Conservation (phyloP, 495 filamentous ascomycete genomes). For the Podospora appendiculata region DNA sequence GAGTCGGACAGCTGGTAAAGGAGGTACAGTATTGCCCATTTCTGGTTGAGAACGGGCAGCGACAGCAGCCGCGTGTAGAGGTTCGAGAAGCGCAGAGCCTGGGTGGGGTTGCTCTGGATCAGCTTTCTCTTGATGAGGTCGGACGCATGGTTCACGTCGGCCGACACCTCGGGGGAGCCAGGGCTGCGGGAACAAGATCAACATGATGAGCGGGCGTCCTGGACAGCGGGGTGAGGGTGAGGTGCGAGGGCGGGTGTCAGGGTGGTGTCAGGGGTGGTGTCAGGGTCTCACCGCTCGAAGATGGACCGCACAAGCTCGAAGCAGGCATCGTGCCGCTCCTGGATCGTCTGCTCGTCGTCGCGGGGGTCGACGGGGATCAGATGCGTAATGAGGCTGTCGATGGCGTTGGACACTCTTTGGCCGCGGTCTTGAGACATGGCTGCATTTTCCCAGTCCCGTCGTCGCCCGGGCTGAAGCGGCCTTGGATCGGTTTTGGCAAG, state of each 20-base stretch:
- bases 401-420: conserved; percentile 42
- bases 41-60: conserved; percentile 84
- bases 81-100: conserved; percentile 81
- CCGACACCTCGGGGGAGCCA: conserved; percentile 26
- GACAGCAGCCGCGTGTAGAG: conserved; percentile 80
- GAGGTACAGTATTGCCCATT: conserved; percentile 93
- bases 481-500: too few species aligned
- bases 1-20: conserved; percentile 73
- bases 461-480: too few species aligned
- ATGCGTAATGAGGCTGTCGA: conserved; percentile 50
- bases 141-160: conserved; percentile 80
- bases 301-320: conserved; percentile 42
- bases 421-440: conserved; percentile 35
- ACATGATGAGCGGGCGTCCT: neutral
- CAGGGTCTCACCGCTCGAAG: conserved; percentile 38
- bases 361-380: conserved; percentile 42
- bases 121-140: conserved; percentile 87
- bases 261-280: neutral
- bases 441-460: conserved; percentile 22
- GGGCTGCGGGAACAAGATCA: conserved; percentile 14
- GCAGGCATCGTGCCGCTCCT: conserved; percentile 44
- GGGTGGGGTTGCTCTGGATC: conserved; percentile 69
- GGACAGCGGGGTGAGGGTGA: too few species aligned
- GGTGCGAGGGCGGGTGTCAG: neutral
- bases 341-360: conserved; percentile 40